phyloP scores from a whole-genome alignment of 176 grass and related monocot genomes.

The Eleusine indica region DNA sequence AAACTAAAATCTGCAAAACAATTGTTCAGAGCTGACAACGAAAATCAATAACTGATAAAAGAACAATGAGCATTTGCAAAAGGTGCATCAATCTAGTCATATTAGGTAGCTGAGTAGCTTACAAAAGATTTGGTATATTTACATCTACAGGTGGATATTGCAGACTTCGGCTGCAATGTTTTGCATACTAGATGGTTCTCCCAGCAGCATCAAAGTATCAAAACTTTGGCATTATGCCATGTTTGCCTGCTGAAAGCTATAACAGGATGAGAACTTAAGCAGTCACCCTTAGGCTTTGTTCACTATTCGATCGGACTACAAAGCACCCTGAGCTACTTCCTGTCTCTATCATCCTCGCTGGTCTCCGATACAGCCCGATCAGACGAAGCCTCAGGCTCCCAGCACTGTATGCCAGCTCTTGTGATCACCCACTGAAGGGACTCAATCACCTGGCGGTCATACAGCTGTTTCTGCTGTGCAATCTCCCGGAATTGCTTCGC shows the following conservation, averaged over 20 bases:
- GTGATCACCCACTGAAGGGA: conserved; percentile 59
- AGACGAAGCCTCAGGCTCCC: conserved; percentile 14
- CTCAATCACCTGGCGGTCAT: conserved; percentile 68
- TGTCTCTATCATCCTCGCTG: conserved; percentile 47
- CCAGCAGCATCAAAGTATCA: background rate
- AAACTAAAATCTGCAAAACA: background rate
- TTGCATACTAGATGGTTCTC: conserved; percentile 18
- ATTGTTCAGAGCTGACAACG: background rate
- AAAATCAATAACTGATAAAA: background rate
- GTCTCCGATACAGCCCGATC: conserved; percentile 40
- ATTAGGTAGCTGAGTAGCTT: background rate
- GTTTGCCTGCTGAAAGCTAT: conserved; percentile 24
- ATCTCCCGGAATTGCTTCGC: conserved; percentile 56
- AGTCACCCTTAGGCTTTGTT: background rate
- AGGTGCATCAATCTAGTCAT: background rate
- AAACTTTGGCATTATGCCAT: conserved; percentile 20
- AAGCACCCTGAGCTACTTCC: conserved; percentile 23
- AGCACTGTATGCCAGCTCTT: conserved; percentile 36
- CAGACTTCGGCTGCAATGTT: background rate
- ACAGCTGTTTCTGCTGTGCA: conserved; percentile 65
- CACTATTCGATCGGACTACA: conserved; percentile 20
- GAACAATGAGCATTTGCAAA: background rate
- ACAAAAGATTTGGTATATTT: conserved; percentile 43
- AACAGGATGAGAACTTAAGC: conserved; percentile 28
- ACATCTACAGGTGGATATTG: conserved; percentile 43